Percentiles rank a stretch among this genome's conserved stretches.
These are phyloP conservation scores for Avena atlantica DNA, from an alignment of 176 grass and related monocot genomes.

Conservation along the genomic window DNA sequence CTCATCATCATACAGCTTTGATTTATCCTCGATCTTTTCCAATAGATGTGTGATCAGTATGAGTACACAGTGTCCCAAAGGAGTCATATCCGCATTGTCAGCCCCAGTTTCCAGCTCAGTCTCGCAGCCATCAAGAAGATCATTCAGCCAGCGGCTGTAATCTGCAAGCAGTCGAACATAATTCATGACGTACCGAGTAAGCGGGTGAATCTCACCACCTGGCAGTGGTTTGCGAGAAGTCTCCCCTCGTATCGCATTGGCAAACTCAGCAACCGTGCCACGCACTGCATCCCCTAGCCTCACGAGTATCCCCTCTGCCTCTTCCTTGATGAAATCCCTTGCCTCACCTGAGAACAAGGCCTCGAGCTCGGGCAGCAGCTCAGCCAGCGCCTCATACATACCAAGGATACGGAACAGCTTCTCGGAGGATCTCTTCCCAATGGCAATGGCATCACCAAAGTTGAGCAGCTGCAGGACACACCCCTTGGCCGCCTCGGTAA, in stretches of 20 bases:
- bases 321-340: slow-evolving; percentile 63
- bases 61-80: slow-evolving; percentile 64
- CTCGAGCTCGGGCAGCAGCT: slow-evolving; percentile 68
- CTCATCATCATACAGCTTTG: slow-evolving; percentile 78
- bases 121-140: slow-evolving; percentile 58
- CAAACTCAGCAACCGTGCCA: slow-evolving; percentile 69
- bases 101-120: slow-evolving; percentile 34
- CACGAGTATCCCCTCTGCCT: slow-evolving; percentile 59
- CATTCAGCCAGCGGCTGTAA: slow-evolving; percentile 68
- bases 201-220: slow-evolving; percentile 80
- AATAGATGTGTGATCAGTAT: slow-evolving; percentile 77
- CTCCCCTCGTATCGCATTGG: slow-evolving; percentile 74
- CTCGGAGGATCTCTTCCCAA: slow-evolving; percentile 70
- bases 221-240: slow-evolving; percentile 62
- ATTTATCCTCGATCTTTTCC: slow-evolving; percentile 80
- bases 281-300: slow-evolving; percentile 75
- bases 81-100: slow-evolving; percentile 63
- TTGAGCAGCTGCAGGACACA: slow-evolving; percentile 89
- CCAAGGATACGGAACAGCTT: slow-evolving; percentile 88
- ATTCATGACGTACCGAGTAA: slow-evolving; percentile 92
- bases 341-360: slow-evolving; percentile 69
- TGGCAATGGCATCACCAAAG: slow-evolving; percentile 87
- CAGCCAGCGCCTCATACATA: slow-evolving; percentile 82
- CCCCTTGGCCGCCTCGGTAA: slow-evolving; percentile 73
- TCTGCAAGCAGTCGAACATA: slow-evolving; percentile 75